These are phyloP conservation scores for Lunularia cruciata DNA, from an alignment of 225 moss, liverwort and hornwort genomes.

Conservation along the genomic window DNA sequence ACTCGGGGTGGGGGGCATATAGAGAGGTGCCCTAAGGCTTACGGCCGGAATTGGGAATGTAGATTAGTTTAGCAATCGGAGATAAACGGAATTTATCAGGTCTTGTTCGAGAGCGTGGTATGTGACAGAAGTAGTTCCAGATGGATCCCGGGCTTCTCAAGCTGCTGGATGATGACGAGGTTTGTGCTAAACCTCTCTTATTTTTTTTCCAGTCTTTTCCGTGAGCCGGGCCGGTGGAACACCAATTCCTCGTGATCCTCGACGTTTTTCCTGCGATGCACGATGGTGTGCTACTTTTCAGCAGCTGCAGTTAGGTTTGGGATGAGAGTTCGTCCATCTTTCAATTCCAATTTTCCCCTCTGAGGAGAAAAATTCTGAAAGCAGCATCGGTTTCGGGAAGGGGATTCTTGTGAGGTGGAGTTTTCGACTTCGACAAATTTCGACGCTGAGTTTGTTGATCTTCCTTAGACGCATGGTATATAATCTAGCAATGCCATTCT, in stretches of 20 bases:
- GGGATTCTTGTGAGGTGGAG: conserved; percentile 11
- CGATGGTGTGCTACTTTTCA: conserved; percentile 1
- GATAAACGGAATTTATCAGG: conserved; percentile 9
- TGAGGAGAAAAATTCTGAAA: conserved; percentile 13
- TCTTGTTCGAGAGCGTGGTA: conserved; percentile 18
- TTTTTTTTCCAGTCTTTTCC: conserved; percentile 12
- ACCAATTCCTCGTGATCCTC: conserved; percentile 17
- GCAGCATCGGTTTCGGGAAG: conserved; percentile 8
- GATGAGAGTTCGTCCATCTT: conserved; percentile 6
- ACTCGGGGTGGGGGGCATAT: background rate
- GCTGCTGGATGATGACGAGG: conserved; percentile 59
- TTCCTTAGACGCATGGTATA: conserved; percentile 28
- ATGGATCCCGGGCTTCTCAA: conserved; percentile 55
- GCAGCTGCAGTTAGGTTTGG: conserved; percentile 27
- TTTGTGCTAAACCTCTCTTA: conserved; percentile 27
- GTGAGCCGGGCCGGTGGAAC: conserved; percentile 8
- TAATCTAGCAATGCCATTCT: conserved; percentile 21
- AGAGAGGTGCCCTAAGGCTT: conserved; percentile 10
- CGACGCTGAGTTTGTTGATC: conserved; percentile 23
- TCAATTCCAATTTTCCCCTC: background rate
- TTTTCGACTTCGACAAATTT: conserved; percentile 21
- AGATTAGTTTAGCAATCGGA: conserved; percentile 1
- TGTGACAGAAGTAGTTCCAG: conserved; percentile 24
- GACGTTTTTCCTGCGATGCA: conserved; percentile 6
- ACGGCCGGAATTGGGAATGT: background rate